Percentiles rank a stretch among this genome's conserved stretches.
These are phyloP conservation scores for barley (Hordeum vulgare) DNA, from an alignment of 176 grass and related monocot genomes.

Conservation along the genomic window MorexV3_pseudomolecules_assembly NC_058523.1:333538679-333539178, in stretches of 20 bases:
- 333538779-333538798: constrained; percentile 28
- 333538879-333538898: constrained; percentile 16
- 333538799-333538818: constrained; percentile 13
- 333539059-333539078: neutral
- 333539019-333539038: constrained; percentile 75
- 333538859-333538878: neutral
- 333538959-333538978: constrained; percentile 83
- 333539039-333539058: constrained; percentile 40
- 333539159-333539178: neutral
- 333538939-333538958: constrained; percentile 78
- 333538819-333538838: constrained; percentile 22
- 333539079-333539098: neutral
- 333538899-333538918: constrained; percentile 5
- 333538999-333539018: constrained; percentile 75
- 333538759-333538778: constrained; percentile 46
- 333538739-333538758: constrained; percentile 36
- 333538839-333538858: neutral
- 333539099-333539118: neutral
- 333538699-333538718: constrained; percentile 32
- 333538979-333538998: constrained; percentile 27
- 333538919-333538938: constrained; percentile 39
- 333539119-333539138: constrained; percentile 51
- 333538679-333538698: constrained; percentile 9
- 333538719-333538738: constrained; percentile 3
- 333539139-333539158: constrained; percentile 20